Evolutionary conservation across 306 rosid genomes (phyloP).

Genomic region (Myrica gale): DNA sequence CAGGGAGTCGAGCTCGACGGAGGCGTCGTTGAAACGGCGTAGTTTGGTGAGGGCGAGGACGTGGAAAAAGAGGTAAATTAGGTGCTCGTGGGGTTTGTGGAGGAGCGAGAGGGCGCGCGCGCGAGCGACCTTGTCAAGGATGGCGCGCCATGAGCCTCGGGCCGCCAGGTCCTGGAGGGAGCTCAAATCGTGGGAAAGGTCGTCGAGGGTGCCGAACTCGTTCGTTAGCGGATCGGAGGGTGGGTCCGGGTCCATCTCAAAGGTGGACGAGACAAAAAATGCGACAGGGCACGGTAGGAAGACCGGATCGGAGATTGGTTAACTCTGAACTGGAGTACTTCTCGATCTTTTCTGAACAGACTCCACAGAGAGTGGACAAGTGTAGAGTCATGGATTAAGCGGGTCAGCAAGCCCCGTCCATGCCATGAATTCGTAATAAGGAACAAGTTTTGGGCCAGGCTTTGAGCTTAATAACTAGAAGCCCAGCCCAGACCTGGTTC

Average conservation of each 20-base stretch:
- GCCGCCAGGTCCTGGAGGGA: conserved; percentile 72
- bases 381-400: not conserved
- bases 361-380: not conserved
- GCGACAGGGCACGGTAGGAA: not conserved
- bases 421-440: not conserved
- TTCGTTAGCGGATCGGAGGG: conserved; percentile 47
- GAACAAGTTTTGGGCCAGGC: not conserved
- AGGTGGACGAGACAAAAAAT: not conserved
- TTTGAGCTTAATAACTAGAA: not conserved
- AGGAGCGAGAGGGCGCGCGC: conserved; percentile 78
- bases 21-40: conserved; percentile 81
- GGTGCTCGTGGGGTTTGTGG: conserved; percentile 82
- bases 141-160: conserved; percentile 91
- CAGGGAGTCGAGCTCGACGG: conserved; percentile 71
- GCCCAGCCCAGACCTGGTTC: too few relatives aligned
- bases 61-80: conserved; percentile 70
- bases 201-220: conserved; percentile 49
- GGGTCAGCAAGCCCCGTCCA: not conserved
- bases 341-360: too few relatives aligned
- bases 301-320: not conserved
- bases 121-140: conserved; percentile 75
- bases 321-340: not conserved
- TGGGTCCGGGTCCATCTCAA: conserved; percentile 38
- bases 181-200: conserved; percentile 57
- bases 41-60: conserved; percentile 79